A percentile compares a stretch with the other conserved stretches of the same genome.
Evolutionary conservation across 371 early-diverging fungal species (phyloP).

Genomic region (Mycotypha africana): DNA sequence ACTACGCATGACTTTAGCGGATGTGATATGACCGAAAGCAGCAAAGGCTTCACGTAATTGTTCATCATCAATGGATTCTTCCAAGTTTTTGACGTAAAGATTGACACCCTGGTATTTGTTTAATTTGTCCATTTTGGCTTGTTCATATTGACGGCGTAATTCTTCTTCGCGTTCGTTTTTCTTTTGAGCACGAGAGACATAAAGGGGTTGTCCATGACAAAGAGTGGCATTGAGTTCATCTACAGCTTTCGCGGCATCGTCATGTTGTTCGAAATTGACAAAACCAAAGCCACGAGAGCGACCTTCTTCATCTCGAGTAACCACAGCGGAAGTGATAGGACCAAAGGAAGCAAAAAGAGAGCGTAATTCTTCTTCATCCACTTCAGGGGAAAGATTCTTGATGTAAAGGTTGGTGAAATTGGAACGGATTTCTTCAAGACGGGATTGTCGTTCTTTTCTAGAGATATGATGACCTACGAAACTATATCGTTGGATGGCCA

Average conservation of each 20-base stretch:
- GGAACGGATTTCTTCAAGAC: conserved; percentile 69
- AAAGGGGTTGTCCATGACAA: conserved; percentile 72
- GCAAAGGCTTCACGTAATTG: conserved; percentile 81
- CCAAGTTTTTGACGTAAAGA: conserved; percentile 90
- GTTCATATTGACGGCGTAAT: conserved; percentile 79
- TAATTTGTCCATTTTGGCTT: conserved; percentile 74
- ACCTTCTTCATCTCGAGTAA: conserved; percentile 64
- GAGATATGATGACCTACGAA: conserved; percentile 80
- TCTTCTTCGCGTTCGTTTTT: conserved; percentile 91
- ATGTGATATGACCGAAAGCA: conserved; percentile 83
- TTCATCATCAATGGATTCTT: conserved; percentile 83
- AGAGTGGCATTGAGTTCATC: conserved; percentile 81
- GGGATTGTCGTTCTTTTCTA: conserved; percentile 76
- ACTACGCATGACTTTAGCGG: conserved; percentile 86
- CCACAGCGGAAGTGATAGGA: conserved; percentile 61
- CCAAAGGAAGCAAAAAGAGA: conserved; percentile 75
- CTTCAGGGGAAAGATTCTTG: conserved; percentile 78
- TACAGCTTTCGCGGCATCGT: conserved; percentile 78
- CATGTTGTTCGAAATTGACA: conserved; percentile 86
- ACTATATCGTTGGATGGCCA: conserved; percentile 63
- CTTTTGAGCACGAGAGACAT: conserved; percentile 92
- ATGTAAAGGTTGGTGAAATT: conserved; percentile 92
- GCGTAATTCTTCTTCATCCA: conserved; percentile 69
- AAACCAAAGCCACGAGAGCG: conserved; percentile 81
- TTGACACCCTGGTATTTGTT: conserved; percentile 91